A percentile compares a stretch with the other conserved stretches of the same genome.
These are phyloP conservation scores for Allantophomopsis cytisporea DNA, from an alignment of 2,329 filamentous ascomycete species.

Conservation along the genomic window DNA sequence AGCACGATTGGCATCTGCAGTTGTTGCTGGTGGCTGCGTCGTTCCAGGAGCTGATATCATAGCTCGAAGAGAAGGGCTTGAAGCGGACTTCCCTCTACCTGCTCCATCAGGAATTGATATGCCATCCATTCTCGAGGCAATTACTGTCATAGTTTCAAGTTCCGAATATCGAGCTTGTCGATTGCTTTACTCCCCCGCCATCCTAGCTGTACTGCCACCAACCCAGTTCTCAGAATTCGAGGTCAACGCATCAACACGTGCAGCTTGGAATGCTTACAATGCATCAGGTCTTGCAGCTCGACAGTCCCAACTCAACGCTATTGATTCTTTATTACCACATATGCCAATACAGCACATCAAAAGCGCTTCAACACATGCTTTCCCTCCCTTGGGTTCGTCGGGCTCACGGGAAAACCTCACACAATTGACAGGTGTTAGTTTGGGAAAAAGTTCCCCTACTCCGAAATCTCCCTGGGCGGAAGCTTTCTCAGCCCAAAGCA, in stretches of 20 bases:
- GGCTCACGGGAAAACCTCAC: slow-evolving; percentile 22
- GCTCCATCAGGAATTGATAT: slow-evolving; percentile 46
- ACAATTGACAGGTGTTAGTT: slow-evolving; percentile 8
- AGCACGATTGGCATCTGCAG: slow-evolving; percentile 56
- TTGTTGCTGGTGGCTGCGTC: slow-evolving; percentile 55
- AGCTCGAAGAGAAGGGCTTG: slow-evolving; percentile 37
- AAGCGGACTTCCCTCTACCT: slow-evolving; percentile 44
- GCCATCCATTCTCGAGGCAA: slow-evolving; percentile 60
- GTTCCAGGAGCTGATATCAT: slow-evolving; percentile 46
- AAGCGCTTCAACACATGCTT: slow-evolving; percentile 22
- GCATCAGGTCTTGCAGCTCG: slow-evolving; percentile 27
- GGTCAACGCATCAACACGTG: slow-evolving; percentile 29
- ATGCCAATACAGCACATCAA: slow-evolving; percentile 29
- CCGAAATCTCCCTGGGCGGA: slow-evolving; percentile 4
- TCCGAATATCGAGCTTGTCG: slow-evolving; percentile 69
- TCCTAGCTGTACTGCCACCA: slow-evolving; percentile 58
- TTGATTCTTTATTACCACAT: slow-evolving; percentile 52
- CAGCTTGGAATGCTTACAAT: slow-evolving; percentile 38
- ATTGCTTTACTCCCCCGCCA: slow-evolving; percentile 52
- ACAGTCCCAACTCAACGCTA: slow-evolving; percentile 32
- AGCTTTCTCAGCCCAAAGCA: not conserved
- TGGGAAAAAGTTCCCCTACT: slow-evolving; percentile 9
- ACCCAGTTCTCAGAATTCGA: slow-evolving; percentile 32
- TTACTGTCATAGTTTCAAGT: slow-evolving; percentile 62
- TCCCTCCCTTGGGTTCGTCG: slow-evolving; percentile 37